These are phyloP conservation scores for Kwoniella sp. DNA, from an alignment of 768 basidiomycete genomes.

Conservation along the genomic window DNA sequence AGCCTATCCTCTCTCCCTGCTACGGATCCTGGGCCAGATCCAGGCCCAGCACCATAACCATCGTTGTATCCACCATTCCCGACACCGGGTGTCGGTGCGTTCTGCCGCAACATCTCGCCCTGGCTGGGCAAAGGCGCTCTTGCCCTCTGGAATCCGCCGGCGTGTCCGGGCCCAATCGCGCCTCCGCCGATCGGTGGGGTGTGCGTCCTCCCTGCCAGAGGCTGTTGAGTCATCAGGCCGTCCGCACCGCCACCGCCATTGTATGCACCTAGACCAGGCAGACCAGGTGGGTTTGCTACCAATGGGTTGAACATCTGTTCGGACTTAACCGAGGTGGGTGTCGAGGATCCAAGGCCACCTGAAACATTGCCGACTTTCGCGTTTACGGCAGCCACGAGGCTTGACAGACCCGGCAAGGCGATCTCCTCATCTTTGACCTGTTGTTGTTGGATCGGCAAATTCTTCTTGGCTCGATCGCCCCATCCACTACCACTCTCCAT, in stretches of 20 bases:
- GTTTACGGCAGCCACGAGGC: slow-evolving; percentile 24
- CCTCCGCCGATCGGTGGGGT: background rate
- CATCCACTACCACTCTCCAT: slow-evolving; percentile 13
- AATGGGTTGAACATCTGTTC: background rate
- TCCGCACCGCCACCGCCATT: background rate
- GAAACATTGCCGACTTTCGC: slow-evolving; percentile 4
- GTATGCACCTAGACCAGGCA: slow-evolving; percentile 46
- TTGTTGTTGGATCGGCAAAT: background rate
- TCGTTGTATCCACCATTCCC: slow-evolving; percentile 4
- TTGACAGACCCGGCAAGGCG: slow-evolving; percentile 28
- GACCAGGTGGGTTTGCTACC: slow-evolving; percentile 5
- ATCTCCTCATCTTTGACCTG: background rate
- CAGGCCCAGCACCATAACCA: background rate
- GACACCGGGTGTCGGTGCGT: slow-evolving; percentile 36
- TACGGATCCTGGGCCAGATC: background rate
- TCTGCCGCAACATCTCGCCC: slow-evolving; percentile 61
- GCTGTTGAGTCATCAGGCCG: background rate
- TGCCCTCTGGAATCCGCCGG: slow-evolving; percentile 26
- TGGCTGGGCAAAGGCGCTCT: slow-evolving; percentile 61
- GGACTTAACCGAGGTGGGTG: background rate
- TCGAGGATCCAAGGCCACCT: background rate
- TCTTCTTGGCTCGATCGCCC: slow-evolving; percentile 5
- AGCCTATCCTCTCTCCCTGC: background rate
- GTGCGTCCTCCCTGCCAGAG: background rate
- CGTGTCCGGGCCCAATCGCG: background rate